Conservation (phyloP, 2,329 filamentous ascomycete genomes). For the Apiospora phragmitis region DNA sequence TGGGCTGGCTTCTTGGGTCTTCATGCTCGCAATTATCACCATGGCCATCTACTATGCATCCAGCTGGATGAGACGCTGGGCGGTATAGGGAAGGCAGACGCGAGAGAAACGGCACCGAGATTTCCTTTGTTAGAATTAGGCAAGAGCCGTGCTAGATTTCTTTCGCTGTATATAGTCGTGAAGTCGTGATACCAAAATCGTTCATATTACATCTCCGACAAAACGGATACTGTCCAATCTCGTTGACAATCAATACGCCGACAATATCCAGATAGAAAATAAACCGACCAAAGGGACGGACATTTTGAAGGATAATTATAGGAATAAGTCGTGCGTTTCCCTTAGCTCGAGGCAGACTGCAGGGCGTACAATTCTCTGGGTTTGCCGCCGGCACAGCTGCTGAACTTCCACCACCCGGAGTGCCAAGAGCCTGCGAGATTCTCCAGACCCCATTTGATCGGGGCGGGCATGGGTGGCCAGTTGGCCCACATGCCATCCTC, state of each 20-base stretch:
- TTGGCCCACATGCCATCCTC: conserved; percentile 61
- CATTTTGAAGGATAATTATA: background rate
- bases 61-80: conserved; percentile 1
- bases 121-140: background rate
- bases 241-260: background rate
- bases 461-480: conserved; percentile 65
- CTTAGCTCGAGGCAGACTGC: conserved; percentile 18
- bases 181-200: background rate
- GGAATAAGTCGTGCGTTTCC: background rate
- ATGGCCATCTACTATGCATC: conserved; percentile 18
- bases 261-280: background rate
- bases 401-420: conserved; percentile 63
- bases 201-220: background rate
- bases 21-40: conserved; percentile 25
- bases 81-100: background rate
- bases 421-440: conserved; percentile 60
- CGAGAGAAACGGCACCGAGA: background rate
- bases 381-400: conserved; percentile 56
- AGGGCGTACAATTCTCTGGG: conserved; percentile 56
- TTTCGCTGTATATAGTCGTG: background rate
- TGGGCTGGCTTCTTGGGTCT: conserved; percentile 28
- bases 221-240: background rate
- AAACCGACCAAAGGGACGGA: background rate
- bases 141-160: conserved; percentile 4
- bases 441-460: conserved; percentile 59